phyloP scores from a whole-genome alignment of 2,329 filamentous ascomycete genomes.

The Ceratocystiopsis sp. region DNA sequence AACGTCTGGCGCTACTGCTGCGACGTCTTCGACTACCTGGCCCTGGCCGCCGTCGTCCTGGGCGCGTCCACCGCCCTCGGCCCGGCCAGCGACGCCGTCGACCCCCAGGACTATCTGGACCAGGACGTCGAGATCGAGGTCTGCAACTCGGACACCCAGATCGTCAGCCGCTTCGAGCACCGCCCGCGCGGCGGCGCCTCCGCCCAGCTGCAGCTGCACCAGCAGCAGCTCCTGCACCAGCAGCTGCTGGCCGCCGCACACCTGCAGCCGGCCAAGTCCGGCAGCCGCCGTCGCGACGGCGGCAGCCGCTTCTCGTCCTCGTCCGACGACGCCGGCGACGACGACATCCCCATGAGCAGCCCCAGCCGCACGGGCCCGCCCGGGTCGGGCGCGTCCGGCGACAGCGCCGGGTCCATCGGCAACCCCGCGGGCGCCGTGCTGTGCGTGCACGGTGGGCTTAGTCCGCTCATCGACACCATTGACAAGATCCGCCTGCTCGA shows the following conservation, averaged over 20 bases:
- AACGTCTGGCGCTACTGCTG: conserved; percentile 97
- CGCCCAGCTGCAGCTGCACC: conserved; percentile 10
- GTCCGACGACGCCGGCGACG: conserved; percentile 3
- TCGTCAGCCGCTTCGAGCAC: conserved; percentile 50
- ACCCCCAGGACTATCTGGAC: conserved; percentile 33
- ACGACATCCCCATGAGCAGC: background rate
- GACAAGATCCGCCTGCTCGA: conserved; percentile 93
- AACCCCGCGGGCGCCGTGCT: conserved; percentile 70
- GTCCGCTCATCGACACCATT: conserved; percentile 77
- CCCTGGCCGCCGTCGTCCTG: conserved; percentile 76
- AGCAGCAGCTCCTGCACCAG: conserved; percentile 12
- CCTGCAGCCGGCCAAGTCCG: background rate
- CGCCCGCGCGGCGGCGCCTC: conserved; percentile 18
- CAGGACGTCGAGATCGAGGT: conserved; percentile 86
- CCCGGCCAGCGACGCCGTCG: conserved; percentile 26
- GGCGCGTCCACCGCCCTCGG: conserved; percentile 56
- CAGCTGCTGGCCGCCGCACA: conserved; percentile 3
- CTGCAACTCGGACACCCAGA: conserved; percentile 63
- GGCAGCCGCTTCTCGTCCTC: conserved; percentile 5
- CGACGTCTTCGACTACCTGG: conserved; percentile 94
- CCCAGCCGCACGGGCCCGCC: conserved; percentile 40
- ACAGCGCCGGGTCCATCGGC: conserved; percentile 44
- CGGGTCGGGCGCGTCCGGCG: conserved; percentile 61
- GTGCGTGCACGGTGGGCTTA: conserved; percentile 88
- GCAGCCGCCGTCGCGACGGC: conserved; percentile 8